Percentiles rank a stretch among this genome's conserved stretches.
phyloP scores from a whole-genome alignment of 805 yeast species.

The Pichia deserticola region DNA sequence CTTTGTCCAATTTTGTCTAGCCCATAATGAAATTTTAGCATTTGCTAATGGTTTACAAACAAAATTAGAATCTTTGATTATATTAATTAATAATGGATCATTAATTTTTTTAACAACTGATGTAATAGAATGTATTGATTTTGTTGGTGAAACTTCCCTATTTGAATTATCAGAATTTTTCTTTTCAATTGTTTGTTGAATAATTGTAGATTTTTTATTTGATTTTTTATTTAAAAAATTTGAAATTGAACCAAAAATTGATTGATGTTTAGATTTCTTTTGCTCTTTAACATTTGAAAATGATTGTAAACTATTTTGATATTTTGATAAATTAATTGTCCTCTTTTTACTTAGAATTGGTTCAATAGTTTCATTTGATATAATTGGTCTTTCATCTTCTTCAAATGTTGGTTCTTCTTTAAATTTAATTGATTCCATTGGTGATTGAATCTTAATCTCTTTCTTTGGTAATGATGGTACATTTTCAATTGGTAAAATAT shows the following conservation, averaged over 20 bases:
- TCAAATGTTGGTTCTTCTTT: neutral
- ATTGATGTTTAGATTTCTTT: conserved; percentile 17
- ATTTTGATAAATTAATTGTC: neutral
- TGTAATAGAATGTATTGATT: conserved; percentile 2
- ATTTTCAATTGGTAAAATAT: neutral
- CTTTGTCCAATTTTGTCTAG: conserved; percentile 21
- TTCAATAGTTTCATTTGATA: too few species aligned
- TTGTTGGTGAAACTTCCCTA: conserved; percentile 1
- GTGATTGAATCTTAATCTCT: neutral
- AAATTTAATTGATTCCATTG: too few species aligned
- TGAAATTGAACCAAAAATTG: conserved; percentile 18
- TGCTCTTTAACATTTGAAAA: neutral
- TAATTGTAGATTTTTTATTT: neutral
- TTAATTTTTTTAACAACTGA: neutral
- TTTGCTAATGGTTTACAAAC: conserved; percentile 10
- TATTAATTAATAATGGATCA: neutral
- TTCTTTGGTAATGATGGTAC: neutral
- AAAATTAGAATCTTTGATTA: neutral
- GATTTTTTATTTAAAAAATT: conserved; percentile 2
- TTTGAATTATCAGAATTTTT: neutral
- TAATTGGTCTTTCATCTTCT: too few species aligned
- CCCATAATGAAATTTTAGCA: conserved; percentile 24
- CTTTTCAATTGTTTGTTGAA: neutral
- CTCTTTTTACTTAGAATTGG: neutral
- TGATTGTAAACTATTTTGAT: conserved; percentile 1